A percentile compares a stretch with the other conserved stretches of the same genome.
phyloP scores from a whole-genome alignment of 306 rosid species.

The Vigna angularis region DNA sequence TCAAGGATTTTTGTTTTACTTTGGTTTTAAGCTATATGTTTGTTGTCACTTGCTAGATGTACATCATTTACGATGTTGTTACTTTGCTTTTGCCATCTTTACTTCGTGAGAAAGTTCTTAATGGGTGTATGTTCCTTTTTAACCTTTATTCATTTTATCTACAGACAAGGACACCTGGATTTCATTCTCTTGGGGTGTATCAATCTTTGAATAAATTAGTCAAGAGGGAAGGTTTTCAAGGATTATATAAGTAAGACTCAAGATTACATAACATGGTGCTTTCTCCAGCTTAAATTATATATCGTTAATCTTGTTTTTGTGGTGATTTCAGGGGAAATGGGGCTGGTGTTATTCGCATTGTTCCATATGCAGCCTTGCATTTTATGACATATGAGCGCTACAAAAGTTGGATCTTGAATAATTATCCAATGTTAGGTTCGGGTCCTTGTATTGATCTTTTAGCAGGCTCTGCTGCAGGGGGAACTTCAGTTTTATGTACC shows the following conservation, averaged over 20 bases:
- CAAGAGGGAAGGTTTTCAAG: conserved; percentile 79
- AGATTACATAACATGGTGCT: not conserved
- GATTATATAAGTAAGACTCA: conserved; percentile 82
- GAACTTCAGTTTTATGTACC: conserved; percentile 89
- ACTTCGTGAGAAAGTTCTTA: not conserved
- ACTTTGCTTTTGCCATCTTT: not conserved
- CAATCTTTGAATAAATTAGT: conserved; percentile 76
- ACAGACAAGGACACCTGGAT: conserved; percentile 91
- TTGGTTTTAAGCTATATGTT: conserved; percentile 6
- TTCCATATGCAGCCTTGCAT: conserved; percentile 97
- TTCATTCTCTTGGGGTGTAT: conserved; percentile 74
- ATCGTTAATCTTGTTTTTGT: conserved; percentile 35
- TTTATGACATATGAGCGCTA: conserved; percentile 97
- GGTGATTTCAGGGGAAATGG: conserved; percentile 86
- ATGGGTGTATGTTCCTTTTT: conserved; percentile 15
- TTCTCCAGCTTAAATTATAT: not conserved
- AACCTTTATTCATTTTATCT: not conserved
- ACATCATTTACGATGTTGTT: not conserved
- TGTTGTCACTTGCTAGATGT: not conserved
- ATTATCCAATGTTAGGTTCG: conserved; percentile 70
- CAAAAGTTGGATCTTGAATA: conserved; percentile 79
- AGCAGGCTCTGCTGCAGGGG: conserved; percentile 98
- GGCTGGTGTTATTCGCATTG: conserved; percentile 86
- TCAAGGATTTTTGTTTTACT: not conserved
- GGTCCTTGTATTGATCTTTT: conserved; percentile 93